phyloP scores from a whole-genome alignment of 2,329 filamentous ascomycete genomes.

The Lecanicillium sp. region DNA sequence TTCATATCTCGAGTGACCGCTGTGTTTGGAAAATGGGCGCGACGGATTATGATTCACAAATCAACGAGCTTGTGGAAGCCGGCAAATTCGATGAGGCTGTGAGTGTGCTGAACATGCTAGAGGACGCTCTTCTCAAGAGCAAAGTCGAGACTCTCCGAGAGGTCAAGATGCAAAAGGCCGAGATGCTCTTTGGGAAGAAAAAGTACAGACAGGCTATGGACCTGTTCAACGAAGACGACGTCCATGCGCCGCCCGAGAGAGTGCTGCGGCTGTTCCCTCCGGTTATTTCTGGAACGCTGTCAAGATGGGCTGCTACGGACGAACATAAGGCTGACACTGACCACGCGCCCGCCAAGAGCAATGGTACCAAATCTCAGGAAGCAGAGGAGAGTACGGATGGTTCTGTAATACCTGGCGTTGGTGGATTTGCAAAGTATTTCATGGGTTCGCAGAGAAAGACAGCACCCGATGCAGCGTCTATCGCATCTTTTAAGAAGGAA shows the following conservation, averaged over 20 bases:
- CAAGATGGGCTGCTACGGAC: conserved; percentile 40
- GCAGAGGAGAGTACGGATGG: conserved; percentile 18
- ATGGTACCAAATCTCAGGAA: conserved; percentile 18
- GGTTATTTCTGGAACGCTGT: conserved; percentile 75
- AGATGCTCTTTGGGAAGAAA: conserved; percentile 70
- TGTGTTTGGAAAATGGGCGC: conserved; percentile 95
- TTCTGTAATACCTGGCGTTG: conserved; percentile 30
- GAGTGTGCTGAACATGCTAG: conserved; percentile 79
- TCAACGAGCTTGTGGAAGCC: conserved; percentile 69
- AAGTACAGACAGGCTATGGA: conserved; percentile 84
- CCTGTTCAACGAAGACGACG: conserved; percentile 74
- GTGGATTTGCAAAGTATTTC: conserved; percentile 48
- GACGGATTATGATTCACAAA: conserved; percentile 82
- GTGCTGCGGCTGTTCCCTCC: conserved; percentile 81
- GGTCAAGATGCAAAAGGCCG: conserved; percentile 87
- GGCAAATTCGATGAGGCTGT: conserved; percentile 83
- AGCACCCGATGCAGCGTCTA: conserved; percentile 49
- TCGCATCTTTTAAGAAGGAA: conserved; percentile 48
- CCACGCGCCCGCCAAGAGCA: conserved; percentile 20
- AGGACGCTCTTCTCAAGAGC: conserved; percentile 80
- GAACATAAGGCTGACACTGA: conserved; percentile 34
- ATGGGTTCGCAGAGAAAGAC: conserved; percentile 37
- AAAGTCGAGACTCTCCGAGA: conserved; percentile 76
- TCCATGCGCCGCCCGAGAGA: conserved; percentile 80
- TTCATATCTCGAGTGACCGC: conserved; percentile 85